phyloP scores from a whole-genome alignment of 108 stramenopile genomes.

The Stephanodiscus triporus region DNA sequence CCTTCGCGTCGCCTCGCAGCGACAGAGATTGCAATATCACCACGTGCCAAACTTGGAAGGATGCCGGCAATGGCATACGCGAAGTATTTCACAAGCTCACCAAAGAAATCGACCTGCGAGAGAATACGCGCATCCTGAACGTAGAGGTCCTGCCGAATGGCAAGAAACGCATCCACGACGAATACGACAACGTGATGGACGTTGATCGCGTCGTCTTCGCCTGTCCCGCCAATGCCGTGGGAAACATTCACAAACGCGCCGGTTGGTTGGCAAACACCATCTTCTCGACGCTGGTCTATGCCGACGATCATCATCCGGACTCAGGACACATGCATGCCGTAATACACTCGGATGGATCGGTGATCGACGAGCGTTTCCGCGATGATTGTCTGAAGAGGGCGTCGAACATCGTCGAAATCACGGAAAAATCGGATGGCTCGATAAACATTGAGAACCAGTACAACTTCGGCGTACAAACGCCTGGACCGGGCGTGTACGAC shows the following conservation, averaged over 20 bases:
- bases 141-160: slow-evolving; percentile 55
- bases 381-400: slow-evolving; percentile 55
- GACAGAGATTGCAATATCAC: slow-evolving; percentile 56
- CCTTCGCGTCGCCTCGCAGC: slow-evolving; percentile 34
- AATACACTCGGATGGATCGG: slow-evolving; percentile 56
- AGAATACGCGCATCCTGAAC: slow-evolving; percentile 49
- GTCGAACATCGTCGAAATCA: slow-evolving; percentile 62
- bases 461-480: slow-evolving; percentile 64
- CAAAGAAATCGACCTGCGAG: slow-evolving; percentile 48
- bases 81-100: slow-evolving; percentile 56
- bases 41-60: slow-evolving; percentile 65
- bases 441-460: slow-evolving; percentile 69
- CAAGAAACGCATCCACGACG: slow-evolving; percentile 55
- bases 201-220: slow-evolving; percentile 65
- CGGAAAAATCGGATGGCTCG: slow-evolving; percentile 42
- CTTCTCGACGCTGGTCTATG: slow-evolving; percentile 53
- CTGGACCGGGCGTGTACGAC: slow-evolving; percentile 59
- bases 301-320: slow-evolving; percentile 63
- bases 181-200: slow-evolving; percentile 50
- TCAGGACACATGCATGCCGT: slow-evolving; percentile 66
- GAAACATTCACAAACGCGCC: slow-evolving; percentile 50
- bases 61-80: slow-evolving; percentile 62
- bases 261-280: slow-evolving; percentile 55
- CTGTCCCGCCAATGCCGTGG: slow-evolving; percentile 56
- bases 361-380: slow-evolving; percentile 49